These are phyloP conservation scores for Candida sojae DNA, from an alignment of 1,139 yeast genomes.

Conservation along the genomic window DNA sequence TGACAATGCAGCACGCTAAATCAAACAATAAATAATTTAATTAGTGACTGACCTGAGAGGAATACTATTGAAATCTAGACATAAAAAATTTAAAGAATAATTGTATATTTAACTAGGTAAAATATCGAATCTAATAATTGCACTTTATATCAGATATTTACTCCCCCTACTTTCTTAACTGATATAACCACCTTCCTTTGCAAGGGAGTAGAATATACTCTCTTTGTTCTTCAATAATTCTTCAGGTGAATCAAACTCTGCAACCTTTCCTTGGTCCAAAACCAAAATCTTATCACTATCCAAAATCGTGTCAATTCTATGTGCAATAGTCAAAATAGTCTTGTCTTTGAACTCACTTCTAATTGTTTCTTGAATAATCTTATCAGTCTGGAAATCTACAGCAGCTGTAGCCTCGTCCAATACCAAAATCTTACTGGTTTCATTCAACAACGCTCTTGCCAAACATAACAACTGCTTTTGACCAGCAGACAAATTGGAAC, in stretches of 20 bases:
- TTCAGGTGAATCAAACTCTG: conserved; percentile 62
- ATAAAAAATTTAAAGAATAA: not conserved
- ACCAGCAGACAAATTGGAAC: conserved; percentile 74
- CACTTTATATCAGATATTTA: no score
- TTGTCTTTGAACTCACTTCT: conserved; percentile 61
- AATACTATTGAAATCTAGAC: no score
- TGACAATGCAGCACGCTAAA: no score
- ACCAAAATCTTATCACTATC: conserved; percentile 76
- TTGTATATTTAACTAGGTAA: not conserved
- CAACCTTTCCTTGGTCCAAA: conserved; percentile 66
- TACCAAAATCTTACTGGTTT: conserved; percentile 61
- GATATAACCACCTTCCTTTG: conserved; percentile 30
- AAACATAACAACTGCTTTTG: conserved; percentile 77
- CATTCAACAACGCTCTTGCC: conserved; percentile 66
- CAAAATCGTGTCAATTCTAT: conserved; percentile 78
- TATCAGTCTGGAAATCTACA: conserved; percentile 80
- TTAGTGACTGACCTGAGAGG: no score
- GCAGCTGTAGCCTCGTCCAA: conserved; percentile 89
- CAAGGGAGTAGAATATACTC: conserved; percentile 32
- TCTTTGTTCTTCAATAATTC: conserved; percentile 24
- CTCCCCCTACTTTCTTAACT: not conserved
- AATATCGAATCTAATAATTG: no score
- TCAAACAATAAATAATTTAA: no score
- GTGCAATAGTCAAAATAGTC: conserved; percentile 82
- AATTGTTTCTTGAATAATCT: conserved; percentile 73